Conservation (phyloP, 1,139 yeast species). For the Candida sanyaensis region DNA sequence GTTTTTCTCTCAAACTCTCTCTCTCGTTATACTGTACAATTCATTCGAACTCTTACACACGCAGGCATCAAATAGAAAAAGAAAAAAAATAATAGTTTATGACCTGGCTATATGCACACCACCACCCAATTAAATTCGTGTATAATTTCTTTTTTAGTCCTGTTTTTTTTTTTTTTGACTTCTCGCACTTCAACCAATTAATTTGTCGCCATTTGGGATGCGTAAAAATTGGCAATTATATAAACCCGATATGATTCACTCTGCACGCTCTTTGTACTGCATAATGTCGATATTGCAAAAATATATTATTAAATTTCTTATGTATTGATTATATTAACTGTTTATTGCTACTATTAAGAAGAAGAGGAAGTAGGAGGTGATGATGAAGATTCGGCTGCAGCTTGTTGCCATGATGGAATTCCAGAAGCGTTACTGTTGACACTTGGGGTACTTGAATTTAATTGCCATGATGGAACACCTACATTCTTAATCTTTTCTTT, state of each 20-base stretch:
- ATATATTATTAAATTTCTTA: background rate
- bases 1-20: too few species aligned
- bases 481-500: conserved; percentile 39
- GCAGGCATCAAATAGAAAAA: background rate
- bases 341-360: background rate
- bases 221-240: too few species aligned
- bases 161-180: background rate
- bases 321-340: background rate
- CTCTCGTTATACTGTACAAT: background rate
- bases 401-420: conserved; percentile 10
- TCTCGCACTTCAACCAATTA: background rate
- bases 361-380: background rate
- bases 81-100: background rate
- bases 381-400: conserved; percentile 1
- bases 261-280: background rate
- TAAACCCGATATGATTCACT: too few species aligned
- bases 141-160: background rate
- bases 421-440: conserved; percentile 3
- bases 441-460: conserved; percentile 17
- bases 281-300: background rate
- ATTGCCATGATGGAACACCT: conserved; percentile 53
- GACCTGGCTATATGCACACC: conserved; percentile 3
- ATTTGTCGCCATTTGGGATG: background rate
- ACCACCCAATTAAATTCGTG: background rate
- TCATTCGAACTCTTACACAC: background rate